A percentile compares a stretch with the other conserved stretches of the same genome.
Evolutionary conservation across 306 rosid species (phyloP).

Genomic region (Corylus heterophylla): DNA sequence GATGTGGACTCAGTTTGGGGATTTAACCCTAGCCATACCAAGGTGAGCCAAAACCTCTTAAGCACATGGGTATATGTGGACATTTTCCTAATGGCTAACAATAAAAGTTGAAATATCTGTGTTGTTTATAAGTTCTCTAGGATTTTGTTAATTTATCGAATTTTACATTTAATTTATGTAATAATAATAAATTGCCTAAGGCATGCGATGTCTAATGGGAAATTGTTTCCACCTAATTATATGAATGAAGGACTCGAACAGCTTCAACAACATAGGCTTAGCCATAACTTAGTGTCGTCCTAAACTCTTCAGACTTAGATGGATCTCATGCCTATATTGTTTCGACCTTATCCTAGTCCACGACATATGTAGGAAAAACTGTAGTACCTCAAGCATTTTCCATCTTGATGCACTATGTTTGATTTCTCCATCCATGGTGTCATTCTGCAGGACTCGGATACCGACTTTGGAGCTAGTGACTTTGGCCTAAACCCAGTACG

Average conservation of each 20-base stretch:
- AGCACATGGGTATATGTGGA: conserved; percentile 12
- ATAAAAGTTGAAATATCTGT: not conserved
- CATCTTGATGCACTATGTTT: not conserved
- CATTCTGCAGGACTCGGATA: conserved; percentile 58
- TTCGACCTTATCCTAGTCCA: not conserved
- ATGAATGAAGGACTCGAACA: not conserved
- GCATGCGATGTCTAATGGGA: not conserved
- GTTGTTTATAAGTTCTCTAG: not conserved
- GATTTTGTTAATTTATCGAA: not conserved
- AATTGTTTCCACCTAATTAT: not conserved
- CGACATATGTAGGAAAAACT: not conserved
- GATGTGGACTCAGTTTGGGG: conserved; percentile 93
- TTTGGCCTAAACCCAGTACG: conserved; percentile 66
- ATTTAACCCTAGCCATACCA: conserved; percentile 55
- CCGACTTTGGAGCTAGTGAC: conserved; percentile 66
- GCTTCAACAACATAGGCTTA: not conserved
- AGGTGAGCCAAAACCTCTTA: conserved; percentile 49
- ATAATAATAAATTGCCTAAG: not conserved
- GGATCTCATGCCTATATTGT: not conserved
- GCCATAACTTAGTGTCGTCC: not conserved
- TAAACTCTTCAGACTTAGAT: not conserved
- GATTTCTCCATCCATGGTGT: conserved; percentile 28
- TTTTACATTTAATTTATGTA: not conserved
- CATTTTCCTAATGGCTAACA: not conserved
- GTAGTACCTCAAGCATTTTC: too few relatives aligned